Base-by-base conservation (phyloP, 2,329 filamentous ascomycete species). In the Alternaria longipes region DNA sequence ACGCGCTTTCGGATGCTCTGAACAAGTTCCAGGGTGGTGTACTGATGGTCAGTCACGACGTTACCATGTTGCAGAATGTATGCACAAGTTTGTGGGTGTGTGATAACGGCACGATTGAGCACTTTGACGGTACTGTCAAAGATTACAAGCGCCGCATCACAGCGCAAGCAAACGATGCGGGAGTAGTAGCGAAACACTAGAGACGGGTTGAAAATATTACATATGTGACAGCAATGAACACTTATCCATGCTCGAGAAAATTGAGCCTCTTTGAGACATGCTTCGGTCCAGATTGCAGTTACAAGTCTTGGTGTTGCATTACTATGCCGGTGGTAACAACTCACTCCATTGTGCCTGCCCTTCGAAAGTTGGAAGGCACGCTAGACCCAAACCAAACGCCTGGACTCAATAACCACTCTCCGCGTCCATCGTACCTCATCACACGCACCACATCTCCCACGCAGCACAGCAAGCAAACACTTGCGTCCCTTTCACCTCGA, bases 31-130 rank as follows among this genome's bases (percentile, higher is more conserved):
- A 97, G 81, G 95, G 95, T 63, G 95, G 95, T 78, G 94, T 99
- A 57, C 84, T 99, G 73, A 98, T 99, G 93, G 95, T 99, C 59
- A 97, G 92, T 75, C 95, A 99, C 90, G 95, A 99, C 78, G 95
- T 99, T 55, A 98, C 95, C 1, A 97, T 99, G 93, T 80, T 99
- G 79, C 93, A 97, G 84, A 97, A 91, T 54, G 95, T 99, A 38
- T 99, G 95, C 81, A 95, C 85, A 52, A 95, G 90, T 77, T 82
- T 99, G 74, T 99, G 95, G 95, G 94, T 99, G 65, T 99, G 95
- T 76, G 95, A 99, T 78, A 85, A 90, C 60, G 95, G 95, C 9
- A 95, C 90, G 1, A 94, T 99, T 20, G 93, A 97, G 86, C 94
- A 97, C 83, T 99, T 99, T 82, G 89, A 91, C 63, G 95, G 95